Percentiles rank a stretch among this genome's conserved stretches.
Evolutionary conservation across 2,329 filamentous ascomycete species (phyloP).

Genomic region (Colletotrichum sojae): DNA sequence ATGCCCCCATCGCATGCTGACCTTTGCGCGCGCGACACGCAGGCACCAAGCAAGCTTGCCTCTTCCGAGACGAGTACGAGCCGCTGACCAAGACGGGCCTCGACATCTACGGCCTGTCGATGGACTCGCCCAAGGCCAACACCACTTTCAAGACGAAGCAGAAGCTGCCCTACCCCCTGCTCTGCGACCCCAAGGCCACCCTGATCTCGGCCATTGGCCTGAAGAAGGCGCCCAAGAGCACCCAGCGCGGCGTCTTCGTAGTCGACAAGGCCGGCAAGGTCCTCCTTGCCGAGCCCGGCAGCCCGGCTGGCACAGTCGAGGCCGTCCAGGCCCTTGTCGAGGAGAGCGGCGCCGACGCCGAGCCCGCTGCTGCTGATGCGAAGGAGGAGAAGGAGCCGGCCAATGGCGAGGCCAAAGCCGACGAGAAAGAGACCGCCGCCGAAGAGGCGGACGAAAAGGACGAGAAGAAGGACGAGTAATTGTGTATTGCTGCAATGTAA

Average conservation of each 20-base stretch:
- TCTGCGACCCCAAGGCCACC: slow-evolving; percentile 83
- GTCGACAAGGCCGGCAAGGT: slow-evolving; percentile 87
- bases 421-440: slow-evolving; percentile 41
- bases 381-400: slow-evolving; percentile 49
- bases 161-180: slow-evolving; percentile 86
- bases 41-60: slow-evolving; percentile 94
- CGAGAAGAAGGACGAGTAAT: slow-evolving; percentile 35
- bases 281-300: slow-evolving; percentile 80
- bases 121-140: slow-evolving; percentile 91
- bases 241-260: slow-evolving; percentile 88
- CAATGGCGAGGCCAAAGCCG: slow-evolving; percentile 46
- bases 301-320: slow-evolving; percentile 83
- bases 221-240: slow-evolving; percentile 86
- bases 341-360: slow-evolving; percentile 59
- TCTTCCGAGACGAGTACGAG: slow-evolving; percentile 89
- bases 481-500: slow-evolving; percentile 25
- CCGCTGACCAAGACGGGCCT: slow-evolving; percentile 84
- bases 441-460: slow-evolving; percentile 39
- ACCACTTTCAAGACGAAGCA: slow-evolving; percentile 94
- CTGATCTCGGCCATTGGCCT: slow-evolving; percentile 91
- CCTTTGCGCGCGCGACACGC: slow-evolving; percentile 15
- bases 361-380: slow-evolving; percentile 43
- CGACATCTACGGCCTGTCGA: slow-evolving; percentile 90
- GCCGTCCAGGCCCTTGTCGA: slow-evolving; percentile 81
- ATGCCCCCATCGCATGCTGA: slow-evolving; percentile 14